Conservation (phyloP, 352 stramenopile species). For the Globisporangium viniferum region DNA sequence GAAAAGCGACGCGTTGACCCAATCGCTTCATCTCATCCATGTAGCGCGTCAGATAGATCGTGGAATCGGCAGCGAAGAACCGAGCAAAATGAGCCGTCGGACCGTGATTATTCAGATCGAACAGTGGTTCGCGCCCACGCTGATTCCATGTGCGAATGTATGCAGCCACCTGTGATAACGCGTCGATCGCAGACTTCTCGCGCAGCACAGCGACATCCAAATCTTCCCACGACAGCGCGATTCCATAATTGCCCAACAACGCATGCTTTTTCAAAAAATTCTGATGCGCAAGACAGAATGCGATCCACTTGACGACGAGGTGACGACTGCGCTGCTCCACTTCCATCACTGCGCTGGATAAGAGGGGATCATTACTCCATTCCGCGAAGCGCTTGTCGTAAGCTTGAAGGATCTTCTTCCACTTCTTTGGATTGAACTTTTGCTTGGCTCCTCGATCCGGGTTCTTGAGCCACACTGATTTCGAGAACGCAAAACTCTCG, state of each 20-base stretch:
- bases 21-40: background rate
- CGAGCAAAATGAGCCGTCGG: slow-evolving; percentile 37
- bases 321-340: slow-evolving; percentile 39
- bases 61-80: slow-evolving; percentile 16
- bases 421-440: slow-evolving; percentile 2
- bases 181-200: slow-evolving; percentile 23
- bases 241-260: slow-evolving; percentile 26
- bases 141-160: slow-evolving; percentile 46
- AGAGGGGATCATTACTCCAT: background rate
- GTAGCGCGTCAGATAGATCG: background rate
- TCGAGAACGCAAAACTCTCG: background rate
- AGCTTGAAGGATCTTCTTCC: background rate
- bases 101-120: slow-evolving; percentile 34
- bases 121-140: slow-evolving; percentile 18
- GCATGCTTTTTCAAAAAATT: background rate
- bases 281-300: slow-evolving; percentile 9
- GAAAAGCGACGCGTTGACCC: background rate
- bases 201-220: slow-evolving; percentile 35
- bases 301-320: slow-evolving; percentile 44
- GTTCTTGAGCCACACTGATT: background rate
- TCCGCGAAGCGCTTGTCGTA: background rate
- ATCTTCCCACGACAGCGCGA: slow-evolving; percentile 32
- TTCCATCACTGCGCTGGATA: slow-evolving; percentile 10
- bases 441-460: background rate
- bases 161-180: slow-evolving; percentile 25